phyloP scores from a whole-genome alignment of 306 rosid species.

The Glycine tomentella region DNA sequence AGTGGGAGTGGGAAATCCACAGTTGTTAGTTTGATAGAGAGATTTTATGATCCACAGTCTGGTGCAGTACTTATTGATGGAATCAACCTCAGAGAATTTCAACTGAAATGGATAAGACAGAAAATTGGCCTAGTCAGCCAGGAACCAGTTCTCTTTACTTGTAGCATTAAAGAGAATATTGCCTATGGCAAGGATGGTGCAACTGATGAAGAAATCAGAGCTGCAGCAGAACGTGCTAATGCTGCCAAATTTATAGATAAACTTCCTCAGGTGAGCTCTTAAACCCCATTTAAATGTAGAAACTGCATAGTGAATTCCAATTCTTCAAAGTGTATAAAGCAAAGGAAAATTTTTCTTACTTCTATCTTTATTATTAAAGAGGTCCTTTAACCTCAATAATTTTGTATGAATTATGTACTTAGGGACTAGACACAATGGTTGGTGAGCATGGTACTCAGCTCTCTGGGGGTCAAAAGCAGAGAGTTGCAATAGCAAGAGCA shows the following conservation, averaged over 20 bases:
- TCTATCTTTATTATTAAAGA: background rate
- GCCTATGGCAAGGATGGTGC: slow-evolving; percentile 79
- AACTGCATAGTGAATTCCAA: background rate
- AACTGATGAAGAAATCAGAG: slow-evolving; percentile 55
- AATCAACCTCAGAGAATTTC: slow-evolving; percentile 45
- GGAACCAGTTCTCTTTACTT: slow-evolving; percentile 78
- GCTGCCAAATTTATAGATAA: slow-evolving; percentile 48
- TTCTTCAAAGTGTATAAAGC: too few species aligned
- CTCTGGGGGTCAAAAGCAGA: slow-evolving; percentile 77
- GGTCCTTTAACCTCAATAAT: background rate
- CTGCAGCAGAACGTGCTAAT: slow-evolving; percentile 49
- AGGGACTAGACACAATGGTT: slow-evolving; percentile 75
- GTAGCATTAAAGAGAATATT: slow-evolving; percentile 79
- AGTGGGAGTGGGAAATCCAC: slow-evolving; percentile 95
- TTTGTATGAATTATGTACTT: background rate
- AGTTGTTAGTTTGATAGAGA: slow-evolving; percentile 80
- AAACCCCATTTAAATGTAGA: slow-evolving; percentile 6
- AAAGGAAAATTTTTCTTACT: background rate
- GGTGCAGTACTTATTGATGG: slow-evolving; percentile 66
- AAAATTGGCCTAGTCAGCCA: slow-evolving; percentile 86
- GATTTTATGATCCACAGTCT: slow-evolving; percentile 83
- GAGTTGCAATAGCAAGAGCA: slow-evolving; percentile 79
- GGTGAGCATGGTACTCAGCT: slow-evolving; percentile 79
- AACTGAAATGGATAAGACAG: slow-evolving; percentile 80
- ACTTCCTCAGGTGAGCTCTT: slow-evolving; percentile 44